Evolutionary conservation across 352 stramenopile genomes (phyloP), one percentile per base, ranked within the genome.

Genomic region (Pythium phragmiticola): DNA sequence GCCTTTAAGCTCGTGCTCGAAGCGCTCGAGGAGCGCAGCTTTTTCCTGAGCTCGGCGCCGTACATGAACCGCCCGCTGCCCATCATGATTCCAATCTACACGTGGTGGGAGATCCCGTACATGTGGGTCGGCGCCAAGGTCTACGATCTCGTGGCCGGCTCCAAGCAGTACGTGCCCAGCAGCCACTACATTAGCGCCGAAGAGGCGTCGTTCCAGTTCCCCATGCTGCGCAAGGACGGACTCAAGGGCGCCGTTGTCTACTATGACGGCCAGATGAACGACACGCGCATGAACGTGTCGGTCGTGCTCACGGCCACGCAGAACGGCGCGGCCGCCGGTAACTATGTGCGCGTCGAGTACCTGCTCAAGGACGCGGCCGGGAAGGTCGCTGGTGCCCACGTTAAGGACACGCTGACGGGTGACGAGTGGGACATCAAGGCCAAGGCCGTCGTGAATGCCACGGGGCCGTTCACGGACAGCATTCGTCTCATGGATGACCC

Each of bases 71-170:
- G 85, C 13, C 86, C 93, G 49, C 67, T 98, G 68, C 93, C 93
- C 13, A 98, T 98, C 78, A 98, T 98, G 90, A 98, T 98, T 66
- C 93, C 94, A 47, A 93, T 98, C 65, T 98, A 98, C 77, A 97
- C 79, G 61, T 98, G 91, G 92, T 98, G 89, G 90, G 88, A 98
- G 68, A 79, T 98, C 56, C 94, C 92, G 12, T 98, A 98, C 81
- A 97, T 98, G 80, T 98, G 85, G 88, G 85, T 82, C 5, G 94
- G 94, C 19, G 83, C 91, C 58, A 98, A 98, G 75, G 77, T 91
- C 33, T 98, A 98, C 69, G 94, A 98, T 61, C 57, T 97, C 14
- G 84, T 98, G 42, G 94, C 94, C 4, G 89, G 90, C 50, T 78
- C 62, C n/a, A 89, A 95, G 63, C 84, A 88, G 41, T 92, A 87